These are phyloP conservation scores for Arabidopsis arenosa DNA, from an alignment of 345 rosid genomes.

Conservation along the genomic window DNA sequence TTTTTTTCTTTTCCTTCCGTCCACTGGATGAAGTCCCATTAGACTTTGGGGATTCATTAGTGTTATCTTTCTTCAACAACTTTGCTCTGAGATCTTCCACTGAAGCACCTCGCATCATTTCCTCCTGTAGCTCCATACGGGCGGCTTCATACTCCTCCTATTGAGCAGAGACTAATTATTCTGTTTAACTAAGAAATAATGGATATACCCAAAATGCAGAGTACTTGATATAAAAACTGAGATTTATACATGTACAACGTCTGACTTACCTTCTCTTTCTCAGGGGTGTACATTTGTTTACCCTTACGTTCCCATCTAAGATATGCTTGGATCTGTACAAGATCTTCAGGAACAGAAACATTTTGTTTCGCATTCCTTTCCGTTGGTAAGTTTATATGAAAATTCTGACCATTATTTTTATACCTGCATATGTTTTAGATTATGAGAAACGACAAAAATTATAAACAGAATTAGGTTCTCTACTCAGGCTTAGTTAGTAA, in stretches of 20 bases:
- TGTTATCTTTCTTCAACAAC: constrained; percentile 60
- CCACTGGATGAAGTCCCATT: constrained; percentile 49
- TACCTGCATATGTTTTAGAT: constrained; percentile 60
- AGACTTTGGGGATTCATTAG: constrained; percentile 50
- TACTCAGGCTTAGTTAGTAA: constrained; percentile 15
- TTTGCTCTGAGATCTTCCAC: constrained; percentile 73
- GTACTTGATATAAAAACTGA: constrained; percentile 20
- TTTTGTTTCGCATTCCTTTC: constrained; percentile 52
- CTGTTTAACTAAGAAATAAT: neutral
- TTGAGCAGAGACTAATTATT: constrained; percentile 27
- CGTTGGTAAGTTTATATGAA: constrained; percentile 69
- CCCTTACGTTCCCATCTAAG: constrained; percentile 98
- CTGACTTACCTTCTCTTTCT: constrained; percentile 52
- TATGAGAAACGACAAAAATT: constrained; percentile 27
- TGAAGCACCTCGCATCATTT: constrained; percentile 78
- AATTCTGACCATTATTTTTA: constrained; percentile 84
- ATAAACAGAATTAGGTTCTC: constrained; percentile 8
- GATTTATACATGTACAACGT: constrained; percentile 7
- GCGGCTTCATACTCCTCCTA: constrained; percentile 97
- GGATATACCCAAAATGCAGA: constrained; percentile 23
- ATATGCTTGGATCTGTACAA: constrained; percentile 94
- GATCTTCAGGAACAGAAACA: constrained; percentile 84
- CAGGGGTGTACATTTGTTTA: constrained; percentile 81
- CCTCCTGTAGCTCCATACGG: constrained; percentile 82
- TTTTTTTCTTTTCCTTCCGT: constrained; percentile 56